phyloP scores from a whole-genome alignment of 305 asterid species.

The Petunia hybrid region DNA sequence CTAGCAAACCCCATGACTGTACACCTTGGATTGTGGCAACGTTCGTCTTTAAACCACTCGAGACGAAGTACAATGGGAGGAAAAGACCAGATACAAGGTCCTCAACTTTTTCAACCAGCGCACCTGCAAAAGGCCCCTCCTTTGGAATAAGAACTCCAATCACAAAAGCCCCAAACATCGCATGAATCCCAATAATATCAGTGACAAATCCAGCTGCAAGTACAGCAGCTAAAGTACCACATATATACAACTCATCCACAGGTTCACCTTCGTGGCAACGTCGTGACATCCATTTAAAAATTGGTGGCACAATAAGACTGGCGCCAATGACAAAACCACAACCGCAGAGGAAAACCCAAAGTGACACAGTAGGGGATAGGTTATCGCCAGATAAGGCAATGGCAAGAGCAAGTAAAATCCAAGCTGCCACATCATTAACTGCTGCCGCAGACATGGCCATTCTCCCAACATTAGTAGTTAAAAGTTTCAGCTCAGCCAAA shows the following conservation, averaged over 20 bases:
- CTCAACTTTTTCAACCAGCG: conserved; percentile 39
- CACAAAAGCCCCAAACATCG: conserved; percentile 44
- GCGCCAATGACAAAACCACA: conserved; percentile 29
- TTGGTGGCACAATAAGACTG: conserved; percentile 32
- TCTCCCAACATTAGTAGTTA: conserved; percentile 40
- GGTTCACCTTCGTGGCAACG: conserved; percentile 40
- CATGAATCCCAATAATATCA: conserved; percentile 43
- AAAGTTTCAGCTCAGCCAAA: conserved; percentile 43
- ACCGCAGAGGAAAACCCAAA: conserved; percentile 41
- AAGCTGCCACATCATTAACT: conserved; percentile 41
- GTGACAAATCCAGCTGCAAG: conserved; percentile 43
- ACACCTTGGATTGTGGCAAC: conserved; percentile 41
- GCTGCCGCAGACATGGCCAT: conserved; percentile 48
- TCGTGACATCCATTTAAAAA: conserved; percentile 35
- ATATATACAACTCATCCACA: conserved; percentile 37
- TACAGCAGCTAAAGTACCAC: conserved; percentile 40
- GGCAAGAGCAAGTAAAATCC: conserved; percentile 40
- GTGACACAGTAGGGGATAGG: conserved; percentile 32
- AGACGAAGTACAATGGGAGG: conserved; percentile 41
- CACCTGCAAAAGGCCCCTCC: conserved; percentile 39
- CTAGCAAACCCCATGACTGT: conserved; percentile 43
- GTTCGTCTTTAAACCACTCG: conserved; percentile 41
- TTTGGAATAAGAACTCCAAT: conserved; percentile 43
- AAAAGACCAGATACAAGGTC: conserved; percentile 44
- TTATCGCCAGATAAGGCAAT: conserved; percentile 38